A percentile compares a stretch with the other conserved stretches of the same genome.
These are phyloP conservation scores for Leccinum subtestaceum DNA, from an alignment of 768 basidiomycete genomes.

Conservation along the genomic window DNA sequence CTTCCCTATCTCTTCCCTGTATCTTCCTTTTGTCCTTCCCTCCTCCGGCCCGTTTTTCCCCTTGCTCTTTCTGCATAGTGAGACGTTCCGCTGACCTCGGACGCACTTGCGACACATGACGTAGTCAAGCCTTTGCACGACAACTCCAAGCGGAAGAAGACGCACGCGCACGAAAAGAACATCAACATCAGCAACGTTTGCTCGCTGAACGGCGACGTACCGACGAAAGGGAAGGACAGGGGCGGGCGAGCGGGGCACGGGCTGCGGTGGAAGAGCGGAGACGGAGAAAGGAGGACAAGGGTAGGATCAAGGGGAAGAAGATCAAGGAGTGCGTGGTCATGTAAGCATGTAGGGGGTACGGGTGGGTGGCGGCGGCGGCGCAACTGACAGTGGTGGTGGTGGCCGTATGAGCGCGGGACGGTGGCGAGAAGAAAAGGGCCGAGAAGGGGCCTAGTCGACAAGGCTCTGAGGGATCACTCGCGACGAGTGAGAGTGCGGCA, in stretches of 20 bases:
- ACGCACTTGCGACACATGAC: background rate
- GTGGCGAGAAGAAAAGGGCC: background rate
- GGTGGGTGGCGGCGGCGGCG: background rate
- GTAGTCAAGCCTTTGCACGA: conserved; percentile 64
- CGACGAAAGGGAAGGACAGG: background rate
- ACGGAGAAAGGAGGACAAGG: background rate
- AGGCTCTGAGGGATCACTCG: background rate
- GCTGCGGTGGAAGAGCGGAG: background rate
- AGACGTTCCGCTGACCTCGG: background rate
- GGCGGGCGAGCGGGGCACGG: background rate
- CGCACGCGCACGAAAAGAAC: conserved; percentile 41
- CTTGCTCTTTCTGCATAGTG: background rate
- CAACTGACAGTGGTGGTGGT: background rate
- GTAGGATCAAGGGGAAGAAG: background rate
- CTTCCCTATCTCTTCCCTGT: too few species aligned
- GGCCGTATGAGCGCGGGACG: background rate
- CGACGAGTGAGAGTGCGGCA: too few species aligned
- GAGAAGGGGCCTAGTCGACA: background rate
- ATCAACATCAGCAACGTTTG: conserved; percentile 3
- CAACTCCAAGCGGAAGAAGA: conserved; percentile 85
- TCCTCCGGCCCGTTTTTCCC: background rate
- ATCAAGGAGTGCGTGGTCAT: background rate
- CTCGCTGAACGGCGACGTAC: background rate
- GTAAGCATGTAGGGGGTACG: background rate
- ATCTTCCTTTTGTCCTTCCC: background rate